Base-by-base conservation (phyloP, 441 rosid genomes). In the Pelargonium citronellum region DNA sequence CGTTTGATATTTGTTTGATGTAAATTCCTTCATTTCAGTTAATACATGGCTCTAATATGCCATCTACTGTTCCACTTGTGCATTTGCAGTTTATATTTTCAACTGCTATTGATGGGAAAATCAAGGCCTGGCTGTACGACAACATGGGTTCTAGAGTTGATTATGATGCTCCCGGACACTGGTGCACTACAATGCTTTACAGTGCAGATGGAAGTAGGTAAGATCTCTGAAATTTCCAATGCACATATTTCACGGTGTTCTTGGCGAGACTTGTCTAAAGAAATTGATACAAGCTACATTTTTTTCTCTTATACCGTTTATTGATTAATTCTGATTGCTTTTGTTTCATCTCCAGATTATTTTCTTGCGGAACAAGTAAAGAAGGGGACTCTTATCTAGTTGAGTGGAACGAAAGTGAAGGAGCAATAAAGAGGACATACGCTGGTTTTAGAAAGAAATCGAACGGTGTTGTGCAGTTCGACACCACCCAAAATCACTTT, bases 321-420 rank as follows among this genome's bases (percentile, higher is more conserved):
- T 5, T 11, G 22, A 17, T 57, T 19, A 1, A 39, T 3, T 20
- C 30, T 58, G 63, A 8, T 19, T 20, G 63, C 63, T 58, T 58
- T 10, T 20, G 63, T 19, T 58, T 2, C 49, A 43, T 71, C 41
- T 46, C 11, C 60, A 90, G 96, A 79, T 75, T 90, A 73, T 90
- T 90, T 79, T 90, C 92, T 7, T 90, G 92, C 57, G 92, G 92
- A 68, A 90, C 93, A 64, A 90, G 82, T 67, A 88, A 87, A 80
- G 96, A 84, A 74, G 90, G 91, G 67, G 90, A 90, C 60, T 90
- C 93, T 22, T 78, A 69, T 81, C 71, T 90, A 69, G 96, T 90
- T 82, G 96, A 90, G 67, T 90, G 96, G 96, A 88, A 90, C 81
- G 93, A 90, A 83, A 90, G 91, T 76, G 91, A 88, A 84, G 91